phyloP scores from a whole-genome alignment of 177 flowering plant genomes.

The Vitis hybrid region DNA sequence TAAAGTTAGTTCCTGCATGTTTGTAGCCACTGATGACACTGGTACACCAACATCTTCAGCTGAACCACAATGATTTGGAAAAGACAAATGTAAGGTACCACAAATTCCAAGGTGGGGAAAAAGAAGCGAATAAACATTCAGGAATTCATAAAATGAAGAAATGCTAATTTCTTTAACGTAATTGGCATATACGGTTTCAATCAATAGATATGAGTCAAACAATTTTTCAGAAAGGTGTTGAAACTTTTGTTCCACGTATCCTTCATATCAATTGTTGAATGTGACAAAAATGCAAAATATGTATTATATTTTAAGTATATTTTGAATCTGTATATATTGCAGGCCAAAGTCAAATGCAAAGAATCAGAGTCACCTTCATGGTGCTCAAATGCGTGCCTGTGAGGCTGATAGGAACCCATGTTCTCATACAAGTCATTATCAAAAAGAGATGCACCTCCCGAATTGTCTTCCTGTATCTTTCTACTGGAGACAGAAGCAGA shows the following conservation, averaged over 20 bases:
- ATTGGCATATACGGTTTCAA: too few relatives aligned
- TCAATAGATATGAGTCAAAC: too few relatives aligned
- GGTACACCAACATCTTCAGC: slow-evolving; percentile 48
- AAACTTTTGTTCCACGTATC: too few relatives aligned
- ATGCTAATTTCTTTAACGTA: too few relatives aligned
- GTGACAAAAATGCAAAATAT: too few relatives aligned
- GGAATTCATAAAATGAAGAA: too few relatives aligned
- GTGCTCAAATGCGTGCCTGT: slow-evolving; percentile 44
- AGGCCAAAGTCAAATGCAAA: background rate
- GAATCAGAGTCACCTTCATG: slow-evolving; percentile 57
- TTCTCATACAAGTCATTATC: slow-evolving; percentile 47
- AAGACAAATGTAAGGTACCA: background rate
- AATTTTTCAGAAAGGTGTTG: too few relatives aligned
- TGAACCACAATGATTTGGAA: slow-evolving; percentile 16
- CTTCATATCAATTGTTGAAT: too few relatives aligned
- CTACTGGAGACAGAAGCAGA: slow-evolving; percentile 46
- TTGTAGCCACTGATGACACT: slow-evolving; percentile 52
- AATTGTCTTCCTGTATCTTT: slow-evolving; percentile 44
- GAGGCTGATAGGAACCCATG: slow-evolving; percentile 46
- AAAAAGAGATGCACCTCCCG: slow-evolving; percentile 49
- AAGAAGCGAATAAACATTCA: too few relatives aligned
- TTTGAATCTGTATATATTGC: too few relatives aligned
- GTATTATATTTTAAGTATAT: too few relatives aligned
- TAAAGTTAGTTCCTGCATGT: slow-evolving; percentile 64
- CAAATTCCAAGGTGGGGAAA: background rate